Conservation (phyloP, 495 filamentous ascomycete genomes). For the Tetracladium setigerum region DNA sequence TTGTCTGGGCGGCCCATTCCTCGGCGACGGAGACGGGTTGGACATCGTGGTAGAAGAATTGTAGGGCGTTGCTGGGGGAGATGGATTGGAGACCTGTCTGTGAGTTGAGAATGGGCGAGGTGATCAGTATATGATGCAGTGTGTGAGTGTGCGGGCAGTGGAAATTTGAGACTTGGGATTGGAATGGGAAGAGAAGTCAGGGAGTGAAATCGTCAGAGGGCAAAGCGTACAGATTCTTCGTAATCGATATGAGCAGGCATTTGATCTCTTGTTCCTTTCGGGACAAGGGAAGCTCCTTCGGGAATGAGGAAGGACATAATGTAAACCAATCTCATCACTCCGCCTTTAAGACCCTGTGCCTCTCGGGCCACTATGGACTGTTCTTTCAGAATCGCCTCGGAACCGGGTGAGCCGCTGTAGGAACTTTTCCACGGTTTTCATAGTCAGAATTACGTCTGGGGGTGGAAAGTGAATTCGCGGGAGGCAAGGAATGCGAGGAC, state of each 20-base stretch:
- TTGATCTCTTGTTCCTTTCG: too few species aligned
- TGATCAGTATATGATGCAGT: neutral
- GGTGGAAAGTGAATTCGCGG: too few species aligned
- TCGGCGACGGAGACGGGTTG: constrained; percentile 15
- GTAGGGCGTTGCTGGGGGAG: constrained; percentile 12
- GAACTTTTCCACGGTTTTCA: constrained; percentile 3
- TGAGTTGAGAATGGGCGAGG: constrained; percentile 4
- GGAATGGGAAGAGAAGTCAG: too few species aligned
- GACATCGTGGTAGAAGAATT: constrained; percentile 24
- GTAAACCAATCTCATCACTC: constrained; percentile 26
- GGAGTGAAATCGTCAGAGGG: too few species aligned
- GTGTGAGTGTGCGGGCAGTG: too few species aligned
- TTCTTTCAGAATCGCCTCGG: constrained; percentile 31
- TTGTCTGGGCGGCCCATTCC: constrained; percentile 24
- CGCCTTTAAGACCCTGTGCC: constrained; percentile 26
- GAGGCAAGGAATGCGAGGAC: too few species aligned
- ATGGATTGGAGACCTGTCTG: constrained; percentile 19
- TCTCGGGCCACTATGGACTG: constrained; percentile 27
- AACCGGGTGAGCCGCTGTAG: constrained; percentile 31
- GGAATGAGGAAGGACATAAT: constrained; percentile 10
- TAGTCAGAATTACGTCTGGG: too few species aligned
- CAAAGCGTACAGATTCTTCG: too few species aligned
- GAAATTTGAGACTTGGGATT: too few species aligned
- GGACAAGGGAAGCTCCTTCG: neutral
- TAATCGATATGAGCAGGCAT: too few species aligned